A percentile compares a stretch with the other conserved stretches of the same genome.
phyloP scores from a whole-genome alignment of 306 rosid genomes.

The Benincasa hispida region DNA sequence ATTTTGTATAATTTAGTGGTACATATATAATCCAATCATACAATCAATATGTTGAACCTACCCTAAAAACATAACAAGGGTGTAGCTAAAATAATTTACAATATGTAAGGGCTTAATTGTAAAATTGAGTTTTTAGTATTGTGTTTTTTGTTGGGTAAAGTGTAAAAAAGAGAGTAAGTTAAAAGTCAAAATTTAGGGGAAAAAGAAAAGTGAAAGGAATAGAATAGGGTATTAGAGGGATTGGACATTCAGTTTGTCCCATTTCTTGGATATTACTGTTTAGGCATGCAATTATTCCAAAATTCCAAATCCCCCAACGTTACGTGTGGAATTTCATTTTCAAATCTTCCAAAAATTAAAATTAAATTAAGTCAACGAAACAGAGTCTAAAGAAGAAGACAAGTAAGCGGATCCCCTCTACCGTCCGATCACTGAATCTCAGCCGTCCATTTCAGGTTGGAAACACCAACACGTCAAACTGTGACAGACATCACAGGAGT shows the following conservation, averaged over 20 bases:
- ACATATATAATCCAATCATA: too few species aligned
- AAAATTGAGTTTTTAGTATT: too few species aligned
- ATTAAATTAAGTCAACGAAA: neutral
- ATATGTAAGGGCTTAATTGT: too few species aligned
- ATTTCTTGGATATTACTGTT: neutral
- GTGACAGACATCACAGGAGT: neutral
- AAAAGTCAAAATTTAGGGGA: too few species aligned
- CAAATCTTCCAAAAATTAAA: neutral
- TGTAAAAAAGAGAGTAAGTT: too few species aligned
- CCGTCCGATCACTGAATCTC: neutral
- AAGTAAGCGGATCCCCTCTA: neutral
- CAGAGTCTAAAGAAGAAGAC: neutral
- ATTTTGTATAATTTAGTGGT: too few species aligned
- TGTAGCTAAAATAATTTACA: too few species aligned
- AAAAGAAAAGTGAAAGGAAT: neutral
- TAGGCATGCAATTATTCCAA: neutral
- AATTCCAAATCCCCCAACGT: neutral
- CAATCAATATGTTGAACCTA: too few species aligned
- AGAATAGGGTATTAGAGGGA: neutral
- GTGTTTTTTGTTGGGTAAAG: too few species aligned
- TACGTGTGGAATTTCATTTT: neutral
- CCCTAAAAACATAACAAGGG: too few species aligned
- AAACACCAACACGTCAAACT: neutral
- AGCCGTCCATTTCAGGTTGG: neutral
- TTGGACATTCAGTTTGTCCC: neutral